phyloP scores from a whole-genome alignment of 1,284 basidiomycete species.

The Papiliotrema fonsecae region DNA sequence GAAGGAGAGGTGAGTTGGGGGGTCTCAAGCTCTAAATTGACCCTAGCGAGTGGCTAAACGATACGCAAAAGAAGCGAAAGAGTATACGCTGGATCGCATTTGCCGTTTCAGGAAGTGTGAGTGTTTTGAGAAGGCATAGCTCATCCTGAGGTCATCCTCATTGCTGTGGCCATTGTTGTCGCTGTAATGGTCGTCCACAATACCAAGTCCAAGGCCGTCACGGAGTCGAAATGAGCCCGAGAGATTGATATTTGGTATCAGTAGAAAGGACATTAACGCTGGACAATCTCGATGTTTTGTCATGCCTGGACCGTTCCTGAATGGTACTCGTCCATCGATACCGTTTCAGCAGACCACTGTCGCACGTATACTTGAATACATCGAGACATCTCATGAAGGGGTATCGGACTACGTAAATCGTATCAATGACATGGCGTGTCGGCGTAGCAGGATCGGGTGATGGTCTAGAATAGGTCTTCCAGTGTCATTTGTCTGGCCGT shows the following conservation, averaged over 20 bases:
- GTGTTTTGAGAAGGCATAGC: background rate
- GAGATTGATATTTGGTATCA: no score
- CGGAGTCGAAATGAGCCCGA: no score
- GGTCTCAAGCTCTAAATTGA: background rate
- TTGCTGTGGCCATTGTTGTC: background rate
- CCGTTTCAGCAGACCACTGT: no score
- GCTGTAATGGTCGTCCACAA: background rate
- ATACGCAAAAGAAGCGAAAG: constrained; percentile 16
- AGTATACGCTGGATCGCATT: constrained; percentile 18
- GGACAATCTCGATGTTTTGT: no score
- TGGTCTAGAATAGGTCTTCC: constrained; percentile 72
- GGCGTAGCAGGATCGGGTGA: background rate
- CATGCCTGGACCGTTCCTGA: no score
- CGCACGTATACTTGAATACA: background rate
- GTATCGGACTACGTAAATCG: constrained; percentile 3
- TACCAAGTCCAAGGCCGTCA: background rate
- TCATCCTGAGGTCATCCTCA: background rate
- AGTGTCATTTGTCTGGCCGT: constrained; percentile 88
- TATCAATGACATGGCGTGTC: background rate
- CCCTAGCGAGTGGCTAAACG: constrained; percentile 24
- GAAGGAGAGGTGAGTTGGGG: constrained; percentile 20
- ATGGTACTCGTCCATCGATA: no score
- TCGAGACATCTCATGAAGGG: constrained; percentile 1
- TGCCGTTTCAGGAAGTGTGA: constrained; percentile 11
- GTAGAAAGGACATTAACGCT: no score